Base-by-base conservation (phyloP, 106 monocot species). In the Amphibolis antarctica region DNA sequence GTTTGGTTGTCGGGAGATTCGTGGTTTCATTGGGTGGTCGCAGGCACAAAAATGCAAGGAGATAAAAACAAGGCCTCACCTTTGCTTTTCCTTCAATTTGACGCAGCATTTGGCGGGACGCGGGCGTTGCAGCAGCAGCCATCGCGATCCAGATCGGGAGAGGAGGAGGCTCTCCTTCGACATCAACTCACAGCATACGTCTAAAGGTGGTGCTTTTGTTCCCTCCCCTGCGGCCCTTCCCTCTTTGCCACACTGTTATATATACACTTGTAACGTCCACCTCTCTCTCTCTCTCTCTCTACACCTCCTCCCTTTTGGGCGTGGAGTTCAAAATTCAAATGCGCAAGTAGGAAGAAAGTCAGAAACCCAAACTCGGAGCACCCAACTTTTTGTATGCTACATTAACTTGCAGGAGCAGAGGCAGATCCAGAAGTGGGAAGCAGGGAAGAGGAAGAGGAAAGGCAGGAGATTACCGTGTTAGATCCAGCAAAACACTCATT, bases 41-140 rank as follows among this genome's bases (percentile, higher is more conserved):
- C 7, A 58, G 58, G 4, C 26, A 28, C 28, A 27, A 9, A 14
- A 28, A 19, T 20, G 12, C 4, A 53, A 23, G 23, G 1, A 9
- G 11, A 15, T 12, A 61, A 7, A 5, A 43, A 20, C 21, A 51
- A 65, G 14, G 43, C 29, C 52, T 66, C 23, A 66, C 31, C 7
- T 53, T 51, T 51, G 14, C n/a, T 19, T 30, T 17, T 66, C 31
- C 27, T 12, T 52, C 17, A 17, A 10, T 42, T 66, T 12, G 14
- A 26, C 63, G 20, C 54, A 83, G 87, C 67, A 63, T 68, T 80
- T 83, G 75, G 83, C 75, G 46, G 75, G 67, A 74, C 60, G 69
- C 45, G 75, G 77, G 23, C 60, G 61, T 20, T 19, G 47, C 36
- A 29, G 49, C 43, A 9, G 23, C 22, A 48, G 52, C 44, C 27